A percentile compares a stretch with the other conserved stretches of the same genome.
phyloP scores from a whole-genome alignment of 345 rosid genomes.

The Aquilaria yunnanensis region DNA sequence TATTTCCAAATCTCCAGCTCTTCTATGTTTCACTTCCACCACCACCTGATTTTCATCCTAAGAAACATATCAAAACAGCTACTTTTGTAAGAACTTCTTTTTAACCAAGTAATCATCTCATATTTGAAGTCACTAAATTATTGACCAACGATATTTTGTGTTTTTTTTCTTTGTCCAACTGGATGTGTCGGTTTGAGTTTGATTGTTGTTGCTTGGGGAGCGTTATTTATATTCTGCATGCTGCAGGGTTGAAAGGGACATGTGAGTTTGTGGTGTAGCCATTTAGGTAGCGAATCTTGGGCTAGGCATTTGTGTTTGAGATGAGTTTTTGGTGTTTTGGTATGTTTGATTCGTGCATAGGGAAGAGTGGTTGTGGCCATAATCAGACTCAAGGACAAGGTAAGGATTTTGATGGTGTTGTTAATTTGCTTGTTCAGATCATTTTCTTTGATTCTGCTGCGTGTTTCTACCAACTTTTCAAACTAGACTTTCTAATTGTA shows the following conservation, averaged over 20 bases:
- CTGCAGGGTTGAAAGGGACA: constrained; percentile 7
- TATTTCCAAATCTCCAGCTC: too few relatives aligned
- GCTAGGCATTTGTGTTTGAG: constrained; percentile 14
- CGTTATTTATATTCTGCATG: background rate
- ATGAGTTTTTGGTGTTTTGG: constrained; percentile 61
- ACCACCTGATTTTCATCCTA: too few relatives aligned
- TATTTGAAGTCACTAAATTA: background rate
- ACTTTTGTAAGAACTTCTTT: background rate
- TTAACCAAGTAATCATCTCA: background rate
- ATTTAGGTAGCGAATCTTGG: background rate
- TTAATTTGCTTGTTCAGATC: constrained; percentile 3
- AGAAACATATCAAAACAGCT: too few relatives aligned
- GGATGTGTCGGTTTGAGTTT: background rate
- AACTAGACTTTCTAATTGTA: too few relatives aligned
- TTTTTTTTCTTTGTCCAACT: background rate
- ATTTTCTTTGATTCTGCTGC: background rate
- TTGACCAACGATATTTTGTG: background rate
- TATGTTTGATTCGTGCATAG: constrained; percentile 27
- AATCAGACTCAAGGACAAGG: constrained; percentile 29
- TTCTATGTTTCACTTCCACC: too few relatives aligned
- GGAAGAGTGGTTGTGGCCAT: constrained; percentile 23
- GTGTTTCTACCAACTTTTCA: too few relatives aligned
- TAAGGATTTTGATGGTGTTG: constrained; percentile 17
- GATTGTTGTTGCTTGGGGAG: background rate
- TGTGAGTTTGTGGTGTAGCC: constrained; percentile 11